Evolutionary conservation across 441 rosid species (phyloP).

Genomic region (Jatropha podagrica): DNA sequence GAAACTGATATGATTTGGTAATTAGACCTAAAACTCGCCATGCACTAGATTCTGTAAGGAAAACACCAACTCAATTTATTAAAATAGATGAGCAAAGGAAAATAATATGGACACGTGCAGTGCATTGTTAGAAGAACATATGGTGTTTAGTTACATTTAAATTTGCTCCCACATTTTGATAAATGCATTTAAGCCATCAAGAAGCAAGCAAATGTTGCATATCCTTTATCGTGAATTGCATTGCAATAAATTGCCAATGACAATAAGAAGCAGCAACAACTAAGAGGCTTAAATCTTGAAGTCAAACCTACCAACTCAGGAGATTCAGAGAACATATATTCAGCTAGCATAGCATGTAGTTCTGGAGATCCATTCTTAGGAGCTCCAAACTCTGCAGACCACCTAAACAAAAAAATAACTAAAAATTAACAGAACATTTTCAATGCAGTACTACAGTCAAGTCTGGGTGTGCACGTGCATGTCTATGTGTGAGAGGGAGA

Average conservation of each 20-base stretch:
- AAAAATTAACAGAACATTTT: background rate
- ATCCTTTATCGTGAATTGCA: background rate
- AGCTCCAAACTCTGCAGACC: constrained; percentile 87
- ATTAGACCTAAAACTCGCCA: background rate
- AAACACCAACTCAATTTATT: background rate
- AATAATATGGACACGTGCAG: background rate
- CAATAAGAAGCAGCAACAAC: background rate
- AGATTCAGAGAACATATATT: constrained; percentile 81
- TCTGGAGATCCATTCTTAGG: constrained; percentile 65
- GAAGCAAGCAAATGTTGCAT: background rate
- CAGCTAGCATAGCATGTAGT: constrained; percentile 82
- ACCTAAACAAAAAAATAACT: constrained; percentile 47
- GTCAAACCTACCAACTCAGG: constrained; percentile 78
- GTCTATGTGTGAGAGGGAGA: too few species aligned
- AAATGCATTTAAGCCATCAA: background rate
- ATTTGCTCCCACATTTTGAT: background rate
- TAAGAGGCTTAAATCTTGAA: constrained; percentile 5
- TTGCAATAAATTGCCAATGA: background rate
- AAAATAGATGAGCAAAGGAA: background rate
- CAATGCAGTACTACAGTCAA: background rate
- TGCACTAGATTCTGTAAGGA: background rate
- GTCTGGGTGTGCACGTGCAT: background rate
- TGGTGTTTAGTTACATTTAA: background rate
- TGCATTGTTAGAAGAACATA: background rate
- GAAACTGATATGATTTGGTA: background rate